Conservation (phyloP, 805 yeast species). For the Yamadazyma nakazawae region DNA sequence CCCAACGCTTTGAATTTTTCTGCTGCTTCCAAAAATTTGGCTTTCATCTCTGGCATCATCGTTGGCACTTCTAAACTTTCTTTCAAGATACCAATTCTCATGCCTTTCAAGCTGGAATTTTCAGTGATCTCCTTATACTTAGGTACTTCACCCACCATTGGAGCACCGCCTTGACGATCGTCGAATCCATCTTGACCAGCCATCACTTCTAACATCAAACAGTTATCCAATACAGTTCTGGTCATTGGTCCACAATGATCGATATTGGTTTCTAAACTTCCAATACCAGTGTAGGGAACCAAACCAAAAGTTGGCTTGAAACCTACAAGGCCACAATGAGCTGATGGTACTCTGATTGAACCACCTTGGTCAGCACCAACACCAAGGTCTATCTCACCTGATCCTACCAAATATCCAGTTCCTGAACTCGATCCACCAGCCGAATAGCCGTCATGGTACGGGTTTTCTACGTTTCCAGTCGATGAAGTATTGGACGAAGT, state of each 20-base stretch:
- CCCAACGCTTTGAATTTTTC: slow-evolving; percentile 13
- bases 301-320: slow-evolving; percentile 37
- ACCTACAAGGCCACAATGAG: slow-evolving; percentile 40
- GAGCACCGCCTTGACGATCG: slow-evolving; percentile 15
- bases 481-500: slow-evolving; percentile 16
- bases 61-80: slow-evolving; percentile 15
- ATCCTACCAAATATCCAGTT: slow-evolving; percentile 47
- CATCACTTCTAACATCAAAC: slow-evolving; percentile 12
- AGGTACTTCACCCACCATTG: slow-evolving; percentile 10
- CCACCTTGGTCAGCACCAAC: slow-evolving; percentile 59
- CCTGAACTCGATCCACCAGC: slow-evolving; percentile 54
- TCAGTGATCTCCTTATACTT: slow-evolving; percentile 10
- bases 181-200: slow-evolving; percentile 17
- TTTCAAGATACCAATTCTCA: slow-evolving; percentile 16
- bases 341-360: slow-evolving; percentile 46
- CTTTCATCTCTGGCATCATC: slow-evolving; percentile 13
- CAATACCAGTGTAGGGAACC: slow-evolving; percentile 16
- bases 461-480: slow-evolving; percentile 16
- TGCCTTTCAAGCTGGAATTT: slow-evolving; percentile 11
- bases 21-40: slow-evolving; percentile 11
- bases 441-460: slow-evolving; percentile 14
- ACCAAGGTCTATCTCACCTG: slow-evolving; percentile 48
- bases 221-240: slow-evolving; percentile 13
- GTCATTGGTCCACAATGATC: slow-evolving; percentile 19
- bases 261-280: slow-evolving; percentile 14